Percentiles rank a stretch among this genome's conserved stretches.
Conservation (phyloP, 2,329 filamentous ascomycete genomes). For the Talaromyces sp. region DNA sequence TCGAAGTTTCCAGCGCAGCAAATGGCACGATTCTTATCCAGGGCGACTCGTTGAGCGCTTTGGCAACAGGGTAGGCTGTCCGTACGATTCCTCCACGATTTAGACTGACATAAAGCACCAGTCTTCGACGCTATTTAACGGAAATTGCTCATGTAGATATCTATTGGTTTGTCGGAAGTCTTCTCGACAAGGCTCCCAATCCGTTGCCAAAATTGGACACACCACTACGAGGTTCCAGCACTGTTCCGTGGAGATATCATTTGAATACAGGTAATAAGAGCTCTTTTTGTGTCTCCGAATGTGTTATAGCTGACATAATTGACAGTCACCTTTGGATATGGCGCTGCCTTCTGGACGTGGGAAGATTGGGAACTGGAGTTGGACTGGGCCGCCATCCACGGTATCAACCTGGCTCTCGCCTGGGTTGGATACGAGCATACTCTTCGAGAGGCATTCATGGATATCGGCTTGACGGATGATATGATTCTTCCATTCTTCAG, state of each 20-base stretch:
- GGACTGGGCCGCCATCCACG: constrained; percentile 48
- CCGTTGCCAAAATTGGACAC: constrained; percentile 23
- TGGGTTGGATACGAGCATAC: constrained; percentile 50
- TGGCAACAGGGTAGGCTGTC: constrained; percentile 24
- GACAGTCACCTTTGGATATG: constrained; percentile 48
- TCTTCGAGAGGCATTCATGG: constrained; percentile 42
- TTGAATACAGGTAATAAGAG: constrained; percentile 41
- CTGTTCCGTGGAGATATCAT: constrained; percentile 44
- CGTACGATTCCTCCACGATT: background rate
- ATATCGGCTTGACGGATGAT: constrained; percentile 37
- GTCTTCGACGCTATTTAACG: constrained; percentile 36
- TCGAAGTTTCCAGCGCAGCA: constrained; percentile 12
- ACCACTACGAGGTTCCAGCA: constrained; percentile 35
- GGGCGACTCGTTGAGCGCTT: constrained; percentile 27
- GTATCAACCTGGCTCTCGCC: constrained; percentile 46
- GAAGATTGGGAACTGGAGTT: constrained; percentile 48
- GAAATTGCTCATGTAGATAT: constrained; percentile 40
- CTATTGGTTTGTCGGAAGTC: constrained; percentile 43
- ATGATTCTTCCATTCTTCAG: constrained; percentile 44
- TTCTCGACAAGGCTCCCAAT: constrained; percentile 27
- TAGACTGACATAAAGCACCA: background rate
- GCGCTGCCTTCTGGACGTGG: constrained; percentile 47
- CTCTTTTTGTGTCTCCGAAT: background rate
- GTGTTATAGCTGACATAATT: background rate
- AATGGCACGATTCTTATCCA: constrained; percentile 27